Evolutionary conservation across 139 green algal species (phyloP), one percentile per base, ranked within the genome.

Genomic region (Penium margaritaceum): DNA sequence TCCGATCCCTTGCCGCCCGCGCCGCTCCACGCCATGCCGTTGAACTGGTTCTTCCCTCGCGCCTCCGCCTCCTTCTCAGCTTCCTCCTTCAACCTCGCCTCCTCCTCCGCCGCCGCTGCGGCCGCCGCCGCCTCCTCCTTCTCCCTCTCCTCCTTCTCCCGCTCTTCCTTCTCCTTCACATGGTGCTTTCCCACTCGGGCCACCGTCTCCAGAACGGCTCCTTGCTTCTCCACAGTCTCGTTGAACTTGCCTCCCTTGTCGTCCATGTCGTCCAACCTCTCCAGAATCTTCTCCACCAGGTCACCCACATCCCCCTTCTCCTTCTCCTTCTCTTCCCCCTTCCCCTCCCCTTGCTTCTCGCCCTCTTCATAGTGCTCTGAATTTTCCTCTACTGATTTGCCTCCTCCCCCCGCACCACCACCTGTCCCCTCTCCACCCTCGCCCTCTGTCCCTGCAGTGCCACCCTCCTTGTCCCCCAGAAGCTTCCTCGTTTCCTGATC

Each of bases 201-300:
- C 15, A 77, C 70, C 29, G 58, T 71, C 51, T 80, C 73, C 14
- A 75, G 63, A 14, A 70, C 64, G 19, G 30, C 73, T 38, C 77
- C 65, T 38, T 77, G 43, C 51, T 80, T 75, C 54, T 80, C 73
- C 14, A 76, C 30, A 30, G 64, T 80, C 41, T 80, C 39, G 37
- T 80, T 77, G 63, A 77, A 77, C n/a, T 41, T 57, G 29, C 70
- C 70, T 24, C 70, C 70, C 46, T 77, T 55, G 19, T 77, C 70
- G 0, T 70, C 70, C 32, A 64, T 57, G 19, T 77, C 70, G 15
- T 68, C 68, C 41, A 76, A 38, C 51, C 68, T 65, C 6, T 76
- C 68, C 24, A 76, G 41, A 14, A 76, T 60, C 15, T 36, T 29
- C 0, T 67, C 53, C 39, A 76, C 35, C 51, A 67, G 63, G 19